Evolutionary conservation across 106 monocot species (phyloP).

Genomic region (Acorus gramineus): DNA sequence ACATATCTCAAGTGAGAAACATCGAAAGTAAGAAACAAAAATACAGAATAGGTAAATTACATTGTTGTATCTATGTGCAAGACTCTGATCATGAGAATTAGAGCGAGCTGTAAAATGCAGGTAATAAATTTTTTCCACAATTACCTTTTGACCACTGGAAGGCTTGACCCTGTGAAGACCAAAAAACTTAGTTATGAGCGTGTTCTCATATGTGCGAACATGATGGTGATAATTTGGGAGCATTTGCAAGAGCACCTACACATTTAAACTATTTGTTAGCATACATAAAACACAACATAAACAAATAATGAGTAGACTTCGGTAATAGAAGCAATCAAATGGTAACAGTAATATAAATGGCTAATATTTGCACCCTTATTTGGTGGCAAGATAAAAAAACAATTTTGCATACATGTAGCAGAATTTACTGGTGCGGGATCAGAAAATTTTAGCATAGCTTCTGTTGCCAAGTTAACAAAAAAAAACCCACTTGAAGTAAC

Average conservation of each 20-base stretch:
- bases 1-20: not conserved
- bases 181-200: constrained; percentile 97
- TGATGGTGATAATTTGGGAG: constrained; percentile 86
- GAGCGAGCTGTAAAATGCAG: too few relatives aligned
- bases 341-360: too few relatives aligned
- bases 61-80: not conserved
- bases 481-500: too few relatives aligned
- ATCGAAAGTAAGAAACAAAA: not conserved
- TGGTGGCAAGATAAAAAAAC: too few relatives aligned
- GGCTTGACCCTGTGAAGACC: constrained; percentile 95
- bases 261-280: not conserved
- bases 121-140: not conserved
- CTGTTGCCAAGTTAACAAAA: too few relatives aligned
- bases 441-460: too few relatives aligned
- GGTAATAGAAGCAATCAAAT: not conserved
- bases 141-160: constrained; percentile 98
- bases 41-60: not conserved
- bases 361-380: not conserved
- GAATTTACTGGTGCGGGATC: too few relatives aligned
- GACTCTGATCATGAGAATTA: too few relatives aligned
- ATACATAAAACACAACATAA: not conserved
- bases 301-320: not conserved
- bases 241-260: constrained; percentile 84
- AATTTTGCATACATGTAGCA: too few relatives aligned
- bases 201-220: constrained; percentile 82